phyloP scores from a whole-genome alignment of 352 stramenopile genomes.

The Elongisporangium senticosum region DNA sequence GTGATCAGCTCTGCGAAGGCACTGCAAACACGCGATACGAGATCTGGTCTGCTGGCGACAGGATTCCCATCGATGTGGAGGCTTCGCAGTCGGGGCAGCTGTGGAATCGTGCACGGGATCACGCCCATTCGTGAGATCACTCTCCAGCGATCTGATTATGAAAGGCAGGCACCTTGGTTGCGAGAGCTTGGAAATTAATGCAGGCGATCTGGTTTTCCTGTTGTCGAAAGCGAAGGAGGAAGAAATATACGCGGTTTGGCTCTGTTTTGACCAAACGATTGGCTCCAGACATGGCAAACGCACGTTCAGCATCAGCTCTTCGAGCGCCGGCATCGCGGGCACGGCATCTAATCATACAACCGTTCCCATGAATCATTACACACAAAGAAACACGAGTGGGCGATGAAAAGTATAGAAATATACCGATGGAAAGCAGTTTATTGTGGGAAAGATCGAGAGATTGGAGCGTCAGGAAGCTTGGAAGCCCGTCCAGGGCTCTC shows the following conservation, averaged over 20 bases:
- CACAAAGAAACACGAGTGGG: not conserved
- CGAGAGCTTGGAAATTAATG: slow-evolving; percentile 36
- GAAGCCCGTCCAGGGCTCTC: slow-evolving; percentile 32
- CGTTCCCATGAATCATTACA: not conserved
- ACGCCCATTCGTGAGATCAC: not conserved
- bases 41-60: slow-evolving; percentile 10
- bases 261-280: not conserved
- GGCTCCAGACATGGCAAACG: not conserved
- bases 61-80: slow-evolving; percentile 40
- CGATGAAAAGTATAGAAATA: not conserved
- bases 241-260: not conserved
- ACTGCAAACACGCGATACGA: slow-evolving; percentile 14
- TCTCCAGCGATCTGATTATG: not conserved
- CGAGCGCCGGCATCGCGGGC: slow-evolving; percentile 28
- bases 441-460: slow-evolving; percentile 50
- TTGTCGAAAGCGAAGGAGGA: not conserved
- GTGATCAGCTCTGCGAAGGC: slow-evolving; percentile 40
- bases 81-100: slow-evolving; percentile 43
- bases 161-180: slow-evolving; percentile 17
- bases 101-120: not conserved
- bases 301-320: slow-evolving; percentile 54
- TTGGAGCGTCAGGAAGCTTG: slow-evolving; percentile 30
- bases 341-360: slow-evolving; percentile 25
- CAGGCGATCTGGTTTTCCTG: slow-evolving; percentile 46
- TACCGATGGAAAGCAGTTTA: slow-evolving; percentile 39